Percentiles rank a stretch among this genome's conserved stretches.
Evolutionary conservation across 2,329 filamentous ascomycete species (phyloP).

Genomic region (Aspergillaceae sp.): DNA sequence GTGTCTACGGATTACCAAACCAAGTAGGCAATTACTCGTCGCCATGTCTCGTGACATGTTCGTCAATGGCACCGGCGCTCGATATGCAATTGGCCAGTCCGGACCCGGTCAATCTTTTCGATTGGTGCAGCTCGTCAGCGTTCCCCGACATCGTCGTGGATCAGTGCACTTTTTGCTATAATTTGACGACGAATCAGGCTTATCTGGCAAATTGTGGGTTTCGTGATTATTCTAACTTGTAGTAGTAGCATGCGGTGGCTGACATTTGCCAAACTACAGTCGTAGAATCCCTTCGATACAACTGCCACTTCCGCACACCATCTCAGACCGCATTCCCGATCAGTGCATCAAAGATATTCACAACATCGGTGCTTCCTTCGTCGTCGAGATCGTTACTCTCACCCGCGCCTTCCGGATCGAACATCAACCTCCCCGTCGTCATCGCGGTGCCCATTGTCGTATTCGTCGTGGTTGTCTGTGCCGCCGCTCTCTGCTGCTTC

Average conservation of each 20-base stretch:
- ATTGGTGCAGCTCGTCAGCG: conserved; percentile 29
- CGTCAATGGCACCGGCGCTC: conserved; percentile 25
- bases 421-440: conserved; percentile 29
- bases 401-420: conserved; percentile 6
- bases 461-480: conserved; percentile 30
- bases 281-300: conserved; percentile 38
- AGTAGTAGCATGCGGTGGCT: neutral
- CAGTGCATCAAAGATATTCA: conserved; percentile 34
- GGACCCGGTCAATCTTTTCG: conserved; percentile 20
- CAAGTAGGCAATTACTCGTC: conserved; percentile 31
- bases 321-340: conserved; percentile 32
- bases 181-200: conserved; percentile 31
- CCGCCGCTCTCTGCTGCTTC: conserved; percentile 30
- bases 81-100: conserved; percentile 23
- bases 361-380: conserved; percentile 29
- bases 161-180: conserved; percentile 37
- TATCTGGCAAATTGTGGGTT: conserved; percentile 38
- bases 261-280: conserved; percentile 19
- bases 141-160: conserved; percentile 37
- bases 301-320: conserved; percentile 34
- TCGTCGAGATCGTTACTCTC: conserved; percentile 17
- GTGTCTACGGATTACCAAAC: conserved; percentile 36
- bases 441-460: conserved; percentile 38
- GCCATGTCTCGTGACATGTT: conserved; percentile 37
- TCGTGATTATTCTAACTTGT: neutral